Percentiles rank a stretch among this genome's conserved stretches.
phyloP scores from a whole-genome alignment of 1,284 basidiomycete species.

The Ceratobasidium sp. region DNA sequence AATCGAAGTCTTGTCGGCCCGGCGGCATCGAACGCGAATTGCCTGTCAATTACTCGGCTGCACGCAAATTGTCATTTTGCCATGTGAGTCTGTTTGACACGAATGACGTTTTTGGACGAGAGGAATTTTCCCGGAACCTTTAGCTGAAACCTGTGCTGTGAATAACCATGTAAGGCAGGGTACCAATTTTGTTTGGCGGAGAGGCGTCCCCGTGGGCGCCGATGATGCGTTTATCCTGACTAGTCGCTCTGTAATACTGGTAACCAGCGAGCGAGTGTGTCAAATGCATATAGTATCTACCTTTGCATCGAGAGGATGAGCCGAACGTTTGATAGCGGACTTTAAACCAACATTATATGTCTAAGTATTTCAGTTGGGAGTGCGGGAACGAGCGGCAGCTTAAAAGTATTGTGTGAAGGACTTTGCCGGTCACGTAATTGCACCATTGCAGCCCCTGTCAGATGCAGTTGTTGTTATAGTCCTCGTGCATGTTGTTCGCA shows the following conservation, averaged over 20 bases:
- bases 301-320: background rate
- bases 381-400: background rate
- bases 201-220: no score
- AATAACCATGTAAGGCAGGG: background rate
- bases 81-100: slow-evolving; percentile 3
- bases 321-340: background rate
- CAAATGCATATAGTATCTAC: background rate
- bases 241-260: no score
- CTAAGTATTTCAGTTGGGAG: background rate
- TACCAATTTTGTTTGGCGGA: background rate
- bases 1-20: background rate
- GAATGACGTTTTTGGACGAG: background rate
- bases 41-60: background rate
- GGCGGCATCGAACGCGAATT: background rate
- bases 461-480: background rate
- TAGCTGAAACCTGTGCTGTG: background rate
- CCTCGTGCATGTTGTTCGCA: background rate
- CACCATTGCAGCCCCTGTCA: background rate
- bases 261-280: background rate
- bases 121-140: background rate
- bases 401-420: background rate
- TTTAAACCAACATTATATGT: background rate
- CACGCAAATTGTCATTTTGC: background rate
- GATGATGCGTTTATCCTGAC: no score
- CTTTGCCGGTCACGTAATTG: background rate